Evolutionary conservation across 495 filamentous ascomycete genomes (phyloP).

Genomic region (Neurospora sp.): DNA sequence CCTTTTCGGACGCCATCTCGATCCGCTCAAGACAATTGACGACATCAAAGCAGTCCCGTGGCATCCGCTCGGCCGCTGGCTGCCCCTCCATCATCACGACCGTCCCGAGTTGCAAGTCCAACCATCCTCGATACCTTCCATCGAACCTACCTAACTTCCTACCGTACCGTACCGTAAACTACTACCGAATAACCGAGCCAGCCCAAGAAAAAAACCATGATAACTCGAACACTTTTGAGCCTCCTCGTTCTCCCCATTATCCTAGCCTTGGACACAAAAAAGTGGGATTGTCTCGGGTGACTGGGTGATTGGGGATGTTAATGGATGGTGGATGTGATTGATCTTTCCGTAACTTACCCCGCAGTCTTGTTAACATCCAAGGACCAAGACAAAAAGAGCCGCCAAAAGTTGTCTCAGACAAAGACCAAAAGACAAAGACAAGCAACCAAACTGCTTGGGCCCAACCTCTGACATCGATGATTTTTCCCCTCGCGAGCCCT

Average conservation of each 20-base stretch:
- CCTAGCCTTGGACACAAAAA: background rate
- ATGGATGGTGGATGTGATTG: no score
- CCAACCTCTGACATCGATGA: background rate
- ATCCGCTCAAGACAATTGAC: background rate
- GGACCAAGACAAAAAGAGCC: background rate
- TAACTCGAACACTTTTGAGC: background rate
- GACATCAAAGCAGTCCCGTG: background rate
- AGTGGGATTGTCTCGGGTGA: background rate
- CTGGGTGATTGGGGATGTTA: background rate
- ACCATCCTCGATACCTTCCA: background rate
- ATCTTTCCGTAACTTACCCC: background rate
- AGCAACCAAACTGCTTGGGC: background rate
- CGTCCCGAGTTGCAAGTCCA: background rate
- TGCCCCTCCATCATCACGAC: background rate
- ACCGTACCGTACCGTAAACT: background rate
- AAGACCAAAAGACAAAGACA: background rate
- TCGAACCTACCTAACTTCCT: background rate
- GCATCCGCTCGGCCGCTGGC: background rate
- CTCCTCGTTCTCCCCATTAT: background rate
- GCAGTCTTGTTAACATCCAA: background rate
- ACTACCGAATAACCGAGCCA: background rate
- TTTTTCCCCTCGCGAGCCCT: background rate
- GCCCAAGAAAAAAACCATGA: background rate
- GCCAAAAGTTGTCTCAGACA: background rate
- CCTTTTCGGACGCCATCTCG: background rate